Evolutionary conservation across 148 eudicot species (phyloP), one percentile per base, ranked within the genome.

Genomic region (Oxyria digyna): DNA sequence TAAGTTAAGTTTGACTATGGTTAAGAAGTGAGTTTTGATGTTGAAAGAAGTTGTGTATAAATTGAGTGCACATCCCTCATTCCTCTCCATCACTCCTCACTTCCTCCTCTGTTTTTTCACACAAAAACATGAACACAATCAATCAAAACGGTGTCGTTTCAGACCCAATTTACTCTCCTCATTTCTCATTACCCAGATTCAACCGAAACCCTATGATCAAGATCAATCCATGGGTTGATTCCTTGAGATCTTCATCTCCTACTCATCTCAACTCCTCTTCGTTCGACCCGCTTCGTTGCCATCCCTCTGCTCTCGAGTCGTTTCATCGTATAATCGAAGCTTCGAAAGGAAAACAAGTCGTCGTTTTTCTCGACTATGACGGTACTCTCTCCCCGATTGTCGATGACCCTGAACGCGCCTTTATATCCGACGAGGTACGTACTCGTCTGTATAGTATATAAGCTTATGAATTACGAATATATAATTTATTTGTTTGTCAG

Each of bases 311-410:
- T 1, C 72, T 76, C 0, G 42, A 42, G 18, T 54, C 26, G 24
- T 67, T 76, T 62, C 69, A 76, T 13, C 67, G 67, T 12, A 76
- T 72, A 32, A 48, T 13, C 2, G 55, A 46, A 4, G n/a, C 18
- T 27, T 62, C 74, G 8, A 71, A 67, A 45, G 55, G 70, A 4
- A 76, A 71, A 18, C 67, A 59, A 27, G 50, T 76, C 0, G 78
- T 72, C 8, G 7, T 76, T 57, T 76, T 76, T 54, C 73, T 72
- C 15, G 79, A 76, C 41, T 76, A 76, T 21, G 79, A 76, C 42
- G 79, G 79, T 12, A 76, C 79, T 3, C 68, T 76, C 26, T 68
- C 79, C 33, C 79, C 79, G 2, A 76, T 76, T 3, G 75, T 76
- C 29, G 69, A 76, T 6, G 65, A 76, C 40, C 79, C 79, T n/a